Percentiles rank a stretch among this genome's conserved stretches.
phyloP scores from a whole-genome alignment of 1,284 basidiomycete genomes.

The Wallemia ichthyophaga region DNA sequence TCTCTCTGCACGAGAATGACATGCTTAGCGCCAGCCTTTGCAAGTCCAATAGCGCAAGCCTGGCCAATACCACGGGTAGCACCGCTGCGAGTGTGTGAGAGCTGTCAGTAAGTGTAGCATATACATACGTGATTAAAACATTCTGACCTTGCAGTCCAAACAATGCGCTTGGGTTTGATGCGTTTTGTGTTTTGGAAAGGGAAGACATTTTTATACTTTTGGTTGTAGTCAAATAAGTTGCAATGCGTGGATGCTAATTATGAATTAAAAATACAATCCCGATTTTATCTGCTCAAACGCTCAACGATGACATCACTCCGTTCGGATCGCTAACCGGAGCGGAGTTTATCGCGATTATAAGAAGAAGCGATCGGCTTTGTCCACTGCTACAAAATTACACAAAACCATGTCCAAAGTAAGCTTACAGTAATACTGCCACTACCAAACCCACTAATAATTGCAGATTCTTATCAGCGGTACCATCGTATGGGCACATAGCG shows the following conservation, averaged over 20 bases:
- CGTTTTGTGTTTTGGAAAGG: not conserved
- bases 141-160: not conserved
- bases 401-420: not conserved
- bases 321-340: too few relatives aligned
- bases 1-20: constrained; percentile 45
- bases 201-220: not conserved
- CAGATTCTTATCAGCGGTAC: not conserved
- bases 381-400: not conserved
- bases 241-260: too few relatives aligned
- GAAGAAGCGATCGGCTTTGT: too few relatives aligned
- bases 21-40: constrained; percentile 30
- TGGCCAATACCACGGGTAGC: constrained; percentile 13
- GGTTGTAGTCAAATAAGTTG: too few relatives aligned
- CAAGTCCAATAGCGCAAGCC: constrained; percentile 18
- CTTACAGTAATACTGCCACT: too few relatives aligned
- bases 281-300: too few relatives aligned
- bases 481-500: not conserved
- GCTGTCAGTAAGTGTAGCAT: too few relatives aligned
- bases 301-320: too few relatives aligned
- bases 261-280: too few relatives aligned
- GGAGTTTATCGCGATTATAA: too few relatives aligned
- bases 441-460: not conserved
- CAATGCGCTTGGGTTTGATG: not conserved
- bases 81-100: too few relatives aligned
- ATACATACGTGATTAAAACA: not conserved